Evolutionary conservation across 2,329 filamentous ascomycete species (phyloP), one percentile per base, ranked within the genome.

Genomic region (Fusarium scirpi): DNA sequence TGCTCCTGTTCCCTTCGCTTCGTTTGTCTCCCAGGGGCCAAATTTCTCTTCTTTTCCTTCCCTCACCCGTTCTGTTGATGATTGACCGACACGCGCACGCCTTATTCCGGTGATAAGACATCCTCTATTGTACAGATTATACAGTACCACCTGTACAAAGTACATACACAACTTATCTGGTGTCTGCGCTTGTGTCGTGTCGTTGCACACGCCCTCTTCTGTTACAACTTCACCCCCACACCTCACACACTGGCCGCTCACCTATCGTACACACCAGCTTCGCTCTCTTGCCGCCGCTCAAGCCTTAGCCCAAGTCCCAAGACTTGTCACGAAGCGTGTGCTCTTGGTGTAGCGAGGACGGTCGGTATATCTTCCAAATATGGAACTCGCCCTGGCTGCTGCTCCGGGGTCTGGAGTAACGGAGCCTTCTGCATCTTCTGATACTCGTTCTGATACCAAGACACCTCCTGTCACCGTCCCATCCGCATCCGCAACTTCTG

Each of bases 361-460:
- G 69, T 67, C 59, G 67, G 69, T 71, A 71, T 71, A 74, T 64
- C 63, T 63, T 58, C 71, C 66, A 62, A 73, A 73, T 67, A 75
- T 74, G 71, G 74, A 75, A 67, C 61, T 69, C 43, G 65, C 66
- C 68, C 72, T 69, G 69, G 63, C 69, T 58, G 58, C 64, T 54
- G 69, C 56, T 62, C 47, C 69, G 53, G 67, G 59, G 60, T 65
- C 72, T 58, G 57, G 66, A 74, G 69, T 69, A 57, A 70, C 68
- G 54, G 64, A 72, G 47, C 66, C 70, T 58, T 71, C 61, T 62
- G 69, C 52, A 48, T 64, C 59, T 57, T 65, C 73, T 75, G 73
- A 75, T 74, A 74, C 73, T 67, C 62, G 57, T 65, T 58, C 69
- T 74, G 71, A 72, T 73, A 75, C 73, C 62, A 65, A 59, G 52